Evolutionary conservation across 306 rosid genomes (phyloP).

Genomic region (Ammopiptanthus mongolicus): DNA sequence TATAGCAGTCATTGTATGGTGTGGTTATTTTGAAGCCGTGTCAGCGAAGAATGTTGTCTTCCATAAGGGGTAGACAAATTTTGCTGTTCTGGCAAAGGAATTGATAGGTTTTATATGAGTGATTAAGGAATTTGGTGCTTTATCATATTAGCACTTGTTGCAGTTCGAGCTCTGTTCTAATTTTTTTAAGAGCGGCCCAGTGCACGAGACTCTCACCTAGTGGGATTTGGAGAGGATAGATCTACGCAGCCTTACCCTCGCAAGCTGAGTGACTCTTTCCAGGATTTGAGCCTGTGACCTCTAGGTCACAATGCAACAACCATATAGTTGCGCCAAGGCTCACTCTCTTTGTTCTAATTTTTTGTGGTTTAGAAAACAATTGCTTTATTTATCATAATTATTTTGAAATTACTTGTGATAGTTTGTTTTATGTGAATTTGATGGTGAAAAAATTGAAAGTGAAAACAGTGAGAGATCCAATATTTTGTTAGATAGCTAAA

Average conservation of each 20-base stretch:
- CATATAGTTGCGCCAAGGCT: no score
- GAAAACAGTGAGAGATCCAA: neutral
- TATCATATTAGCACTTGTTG: neutral
- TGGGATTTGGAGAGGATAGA: no score
- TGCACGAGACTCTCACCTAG: no score
- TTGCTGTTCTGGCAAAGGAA: neutral
- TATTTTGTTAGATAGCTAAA: neutral
- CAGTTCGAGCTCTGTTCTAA: neutral
- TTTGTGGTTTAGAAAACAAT: no score
- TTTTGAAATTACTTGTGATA: neutral
- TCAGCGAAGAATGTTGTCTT: neutral
- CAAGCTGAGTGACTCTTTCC: no score
- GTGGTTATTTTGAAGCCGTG: neutral
- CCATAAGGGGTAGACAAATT: neutral
- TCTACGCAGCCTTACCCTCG: no score
- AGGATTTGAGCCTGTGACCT: no score
- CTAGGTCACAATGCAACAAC: no score
- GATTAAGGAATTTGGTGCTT: conserved; percentile 1
- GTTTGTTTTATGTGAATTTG: no score
- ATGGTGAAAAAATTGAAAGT: neutral
- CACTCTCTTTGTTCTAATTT: no score
- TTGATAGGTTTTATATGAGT: conserved; percentile 14
- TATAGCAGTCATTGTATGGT: neutral
- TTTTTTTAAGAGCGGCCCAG: no score
- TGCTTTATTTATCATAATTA: neutral